Conservation (phyloP, 805 yeast species). For the Candida namnaoensis region DNA sequence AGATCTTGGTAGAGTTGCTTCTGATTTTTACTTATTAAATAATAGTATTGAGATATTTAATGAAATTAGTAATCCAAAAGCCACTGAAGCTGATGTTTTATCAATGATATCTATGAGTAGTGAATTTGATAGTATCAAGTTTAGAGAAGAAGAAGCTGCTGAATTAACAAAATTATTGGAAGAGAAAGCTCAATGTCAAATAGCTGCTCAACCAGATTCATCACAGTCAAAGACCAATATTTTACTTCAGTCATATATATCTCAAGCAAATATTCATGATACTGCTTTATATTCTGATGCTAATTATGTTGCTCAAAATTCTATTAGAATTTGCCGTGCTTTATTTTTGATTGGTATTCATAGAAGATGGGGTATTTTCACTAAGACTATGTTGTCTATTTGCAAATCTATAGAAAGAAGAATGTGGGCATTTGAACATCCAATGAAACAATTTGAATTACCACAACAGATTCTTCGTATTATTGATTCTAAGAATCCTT, state of each 20-base stretch:
- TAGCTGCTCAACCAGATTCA: slow-evolving; percentile 67
- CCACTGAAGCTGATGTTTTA: slow-evolving; percentile 87
- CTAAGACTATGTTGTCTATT: slow-evolving; percentile 65
- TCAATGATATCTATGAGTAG: slow-evolving; percentile 87
- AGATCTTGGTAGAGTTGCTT: slow-evolving; percentile 89
- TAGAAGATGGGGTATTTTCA: slow-evolving; percentile 83
- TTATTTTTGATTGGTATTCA: slow-evolving; percentile 79
- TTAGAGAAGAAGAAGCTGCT: slow-evolving; percentile 76
- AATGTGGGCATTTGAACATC: slow-evolving; percentile 88
- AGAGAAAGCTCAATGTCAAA: slow-evolving; percentile 64
- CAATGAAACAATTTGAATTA: slow-evolving; percentile 78
- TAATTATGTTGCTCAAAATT: slow-evolving; percentile 90
- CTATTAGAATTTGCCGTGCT: slow-evolving; percentile 90
- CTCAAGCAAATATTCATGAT: slow-evolving; percentile 63
- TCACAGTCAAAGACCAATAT: slow-evolving; percentile 84
- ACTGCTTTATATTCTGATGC: slow-evolving; percentile 81
- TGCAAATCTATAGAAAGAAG: slow-evolving; percentile 83
- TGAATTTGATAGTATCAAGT: slow-evolving; percentile 86
- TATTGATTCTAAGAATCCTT: slow-evolving; percentile 53
- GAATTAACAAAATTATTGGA: slow-evolving; percentile 63
- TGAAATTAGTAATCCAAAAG: slow-evolving; percentile 71
- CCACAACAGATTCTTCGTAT: slow-evolving; percentile 57
- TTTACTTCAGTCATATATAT: slow-evolving; percentile 79
- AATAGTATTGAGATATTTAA: slow-evolving; percentile 87
- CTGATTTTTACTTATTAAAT: slow-evolving; percentile 83